Percentiles rank a stretch among this genome's conserved stretches.
Evolutionary conservation across 148 eudicot species (phyloP).

Genomic region (Rhododendron williamsianum): DNA sequence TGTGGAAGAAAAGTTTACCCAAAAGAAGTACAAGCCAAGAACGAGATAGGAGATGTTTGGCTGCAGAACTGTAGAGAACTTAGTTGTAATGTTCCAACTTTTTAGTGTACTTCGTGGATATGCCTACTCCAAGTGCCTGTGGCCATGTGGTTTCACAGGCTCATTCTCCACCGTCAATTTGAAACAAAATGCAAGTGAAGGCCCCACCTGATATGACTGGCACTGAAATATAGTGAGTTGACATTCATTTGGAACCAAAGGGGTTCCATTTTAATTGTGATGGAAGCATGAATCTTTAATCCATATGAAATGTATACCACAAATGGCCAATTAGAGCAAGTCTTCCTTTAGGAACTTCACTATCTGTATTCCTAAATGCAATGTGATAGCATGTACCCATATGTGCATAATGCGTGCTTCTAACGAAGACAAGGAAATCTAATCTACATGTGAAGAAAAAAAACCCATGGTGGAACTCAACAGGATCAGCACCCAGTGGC

Average conservation of each 20-base stretch:
- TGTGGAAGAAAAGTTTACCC: background rate
- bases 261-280: constrained; percentile 6
- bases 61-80: background rate
- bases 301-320: background rate
- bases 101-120: background rate
- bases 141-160: background rate
- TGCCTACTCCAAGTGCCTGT: background rate
- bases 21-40: background rate
- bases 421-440: background rate
- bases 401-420: background rate
- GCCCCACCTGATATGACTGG: constrained; percentile 12
- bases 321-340: constrained; percentile 1
- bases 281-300: background rate
- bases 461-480: background rate
- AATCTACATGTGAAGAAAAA: background rate
- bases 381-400: background rate
- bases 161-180: constrained; percentile 9
- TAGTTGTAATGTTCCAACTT: background rate
- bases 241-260: constrained; percentile 4
- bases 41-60: background rate
- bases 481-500: background rate
- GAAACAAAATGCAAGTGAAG: background rate
- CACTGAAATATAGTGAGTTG: constrained; percentile 2
- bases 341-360: background rate
- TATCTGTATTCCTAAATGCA: background rate